Evolutionary conservation across 306 rosid species (phyloP).

Genomic region (Chamaecrista fasciculata): DNA sequence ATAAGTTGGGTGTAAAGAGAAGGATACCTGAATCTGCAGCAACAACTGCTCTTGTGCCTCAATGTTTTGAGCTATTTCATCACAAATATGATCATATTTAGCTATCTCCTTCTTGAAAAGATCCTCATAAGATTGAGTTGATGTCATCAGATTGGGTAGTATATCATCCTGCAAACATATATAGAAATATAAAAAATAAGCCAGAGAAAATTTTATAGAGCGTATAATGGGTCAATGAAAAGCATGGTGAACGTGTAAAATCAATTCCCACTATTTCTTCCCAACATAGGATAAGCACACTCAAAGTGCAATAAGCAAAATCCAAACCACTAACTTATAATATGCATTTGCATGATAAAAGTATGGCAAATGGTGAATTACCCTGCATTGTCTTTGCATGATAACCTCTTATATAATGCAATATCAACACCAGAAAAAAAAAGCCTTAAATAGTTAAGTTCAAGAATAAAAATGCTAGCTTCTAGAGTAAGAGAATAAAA

Average conservation of each 20-base stretch:
- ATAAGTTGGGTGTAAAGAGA: background rate
- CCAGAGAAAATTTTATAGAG: too few relatives aligned
- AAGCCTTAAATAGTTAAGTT: too few relatives aligned
- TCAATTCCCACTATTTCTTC: too few relatives aligned
- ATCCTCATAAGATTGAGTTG: constrained; percentile 95
- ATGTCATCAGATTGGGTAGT: constrained; percentile 96
- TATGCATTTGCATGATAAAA: background rate
- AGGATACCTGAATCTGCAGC: constrained; percentile 84
- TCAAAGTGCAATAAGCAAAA: too few relatives aligned
- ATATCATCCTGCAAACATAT: constrained; percentile 82
- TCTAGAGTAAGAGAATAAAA: constrained; percentile 15
- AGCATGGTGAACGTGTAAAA: background rate
- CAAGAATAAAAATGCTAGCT: constrained; percentile 9
- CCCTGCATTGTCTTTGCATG: background rate
- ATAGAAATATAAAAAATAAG: constrained; percentile 34
- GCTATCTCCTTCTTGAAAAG: too few relatives aligned
- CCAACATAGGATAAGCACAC: too few relatives aligned
- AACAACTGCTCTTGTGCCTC: constrained; percentile 92
- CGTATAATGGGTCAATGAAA: constrained; percentile 15
- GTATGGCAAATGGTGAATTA: background rate
- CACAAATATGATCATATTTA: too few relatives aligned
- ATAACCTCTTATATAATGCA: too few relatives aligned
- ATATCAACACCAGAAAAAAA: too few relatives aligned
- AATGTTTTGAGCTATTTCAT: constrained; percentile 80
- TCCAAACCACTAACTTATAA: constrained; percentile 7